These are phyloP conservation scores for Penicillium sp. DNA, from an alignment of 2,329 filamentous ascomycete species.

Conservation along the genomic window DNA sequence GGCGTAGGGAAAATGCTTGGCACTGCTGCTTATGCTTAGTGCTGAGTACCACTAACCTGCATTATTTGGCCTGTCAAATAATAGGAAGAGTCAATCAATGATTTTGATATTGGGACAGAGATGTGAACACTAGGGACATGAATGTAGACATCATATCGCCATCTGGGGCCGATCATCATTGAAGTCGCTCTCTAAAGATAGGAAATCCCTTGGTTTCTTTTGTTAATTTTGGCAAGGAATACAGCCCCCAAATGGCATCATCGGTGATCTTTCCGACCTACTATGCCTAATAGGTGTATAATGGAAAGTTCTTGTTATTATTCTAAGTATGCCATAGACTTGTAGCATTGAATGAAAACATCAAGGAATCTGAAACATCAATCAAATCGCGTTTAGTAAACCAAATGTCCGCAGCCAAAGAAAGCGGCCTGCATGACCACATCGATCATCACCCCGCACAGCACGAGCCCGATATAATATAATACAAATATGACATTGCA, in stretches of 20 bases:
- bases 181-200: background rate
- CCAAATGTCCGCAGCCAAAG: background rate
- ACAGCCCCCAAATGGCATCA: background rate
- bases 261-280: background rate
- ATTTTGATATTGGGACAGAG: background rate
- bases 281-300: background rate
- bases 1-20: slow-evolving; percentile 2
- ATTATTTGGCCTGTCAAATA: background rate
- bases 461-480: background rate
- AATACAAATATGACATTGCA: background rate
- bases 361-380: no score
- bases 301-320: background rate
- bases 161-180: background rate
- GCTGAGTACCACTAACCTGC: background rate
- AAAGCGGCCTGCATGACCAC: background rate
- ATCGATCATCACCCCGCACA: background rate
- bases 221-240: background rate
- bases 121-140: no score
- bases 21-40: background rate
- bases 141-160: background rate
- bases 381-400: background rate
- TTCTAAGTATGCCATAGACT: background rate
- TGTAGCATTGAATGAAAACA: background rate
- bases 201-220: background rate
- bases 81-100: background rate